Evolutionary conservation across 805 yeast genomes (phyloP), one percentile per base, ranked within the genome.

Genomic region (Brettanomyces custersianus): DNA sequence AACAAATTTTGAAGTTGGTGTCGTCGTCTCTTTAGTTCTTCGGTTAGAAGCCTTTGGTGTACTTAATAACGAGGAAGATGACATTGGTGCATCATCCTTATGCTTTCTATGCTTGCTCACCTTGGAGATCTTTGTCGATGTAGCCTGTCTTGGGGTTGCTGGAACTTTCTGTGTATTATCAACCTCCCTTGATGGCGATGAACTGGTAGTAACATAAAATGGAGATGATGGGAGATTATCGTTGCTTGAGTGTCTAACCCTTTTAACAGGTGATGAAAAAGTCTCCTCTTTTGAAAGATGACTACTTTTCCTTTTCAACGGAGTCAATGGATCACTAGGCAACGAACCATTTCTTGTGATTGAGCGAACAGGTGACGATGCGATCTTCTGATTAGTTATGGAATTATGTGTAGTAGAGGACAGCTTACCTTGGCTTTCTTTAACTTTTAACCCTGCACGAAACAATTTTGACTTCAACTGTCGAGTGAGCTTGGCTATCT

Each of bases 401-500:
- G 33, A 19, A 20, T 12, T 15, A 15, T 7, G 13, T 5, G 33
- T 20, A 2, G 45, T 30, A 3, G 52, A 38, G 4, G 49, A 36
- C 10, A 31, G 16, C 20, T 46, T 49, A 3, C 49, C 50, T 32
- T 54, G 47, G 39, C 51, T 49, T 49, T 60, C 59, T 28, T 55
- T 48, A 4, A 59, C 62, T 34, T 54, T 55, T 20, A 62, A 34
- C 11, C 66, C 67, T 2, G 71, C 69, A 44, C 58, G 63, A 20
- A 62, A 59, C 15, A 66, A 47, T 41, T 65, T 60, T 6, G 61
- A 51, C 44, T 65, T 66, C 18, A 66, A 45, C 41, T 64, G 70
- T 39, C 70, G 51, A 2, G 72, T 63, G 36, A 66, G 59, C 38
- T 69, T 56, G 4, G 71, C 67, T 5, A 66, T 54, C 41, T 66